Base-by-base conservation (phyloP, 2,329 filamentous ascomycete species). In the Onygenales sp. region DNA sequence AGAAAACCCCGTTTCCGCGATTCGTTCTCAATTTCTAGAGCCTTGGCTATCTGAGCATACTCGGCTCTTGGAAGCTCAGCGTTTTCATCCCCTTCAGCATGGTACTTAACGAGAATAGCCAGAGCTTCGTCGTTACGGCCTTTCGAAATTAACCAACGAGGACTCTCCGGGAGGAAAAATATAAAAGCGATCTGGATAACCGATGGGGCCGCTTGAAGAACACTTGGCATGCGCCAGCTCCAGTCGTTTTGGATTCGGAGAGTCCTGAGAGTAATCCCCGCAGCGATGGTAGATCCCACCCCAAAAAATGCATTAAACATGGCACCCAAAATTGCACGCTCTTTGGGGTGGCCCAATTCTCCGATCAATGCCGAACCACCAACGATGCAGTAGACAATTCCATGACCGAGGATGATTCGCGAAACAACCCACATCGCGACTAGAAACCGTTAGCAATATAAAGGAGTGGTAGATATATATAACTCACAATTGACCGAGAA, bases 141-240 rank as follows among this genome's bases (percentile, higher is more conserved):
- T 37, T 62, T 57, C 52, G 56, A 57, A 31, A 64, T 58, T 11
- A 64, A 51, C 58, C 59, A 59, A 17, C 57, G 42, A 9, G 56
- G 55, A 17, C 32, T 37, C 55, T 86, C 83, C 0, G 82, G 83
- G 62, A 85, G 79, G 65, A 83, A 78, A 74, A 78, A 80, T 34
- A 83, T 75, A 7, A 73, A 61, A 1, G 58, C 59, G 52, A 84
- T 67, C 0, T 84, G 70, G 1, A 77, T 50, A 2, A 83, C 57
- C 0, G 84, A 74, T 1, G 80, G 80, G 0, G 81, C 63, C 33
- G 83, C 83, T 60, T 85, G 82, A 63, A 84, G 84, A 0, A 80
- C 79, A 49, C 84, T 76, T 0, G 80, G 81, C 54, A 85, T 84
- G 2, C 81, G 70, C 80, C 81, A 84, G 6, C 63, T 63, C 59